Percentiles rank a stretch among this genome's conserved stretches.
Evolutionary conservation across 352 stramenopile species (phyloP).

Genomic region (Phytophthora lateralis): DNA sequence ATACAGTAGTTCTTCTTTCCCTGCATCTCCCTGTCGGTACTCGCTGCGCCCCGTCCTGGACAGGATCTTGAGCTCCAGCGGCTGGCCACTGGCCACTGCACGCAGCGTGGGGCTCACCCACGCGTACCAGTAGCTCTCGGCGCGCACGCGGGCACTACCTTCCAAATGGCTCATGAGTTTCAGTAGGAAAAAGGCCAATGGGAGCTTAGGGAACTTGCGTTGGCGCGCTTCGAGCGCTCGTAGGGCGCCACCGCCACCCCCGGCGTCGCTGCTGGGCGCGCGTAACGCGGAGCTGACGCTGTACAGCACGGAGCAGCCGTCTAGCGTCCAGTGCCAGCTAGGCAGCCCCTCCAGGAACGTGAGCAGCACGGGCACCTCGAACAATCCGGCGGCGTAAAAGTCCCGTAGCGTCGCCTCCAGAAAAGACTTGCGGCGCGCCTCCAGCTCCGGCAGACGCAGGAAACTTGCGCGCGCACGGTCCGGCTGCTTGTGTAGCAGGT

Average conservation of each 20-base stretch:
- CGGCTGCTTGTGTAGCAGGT: conserved; percentile 61
- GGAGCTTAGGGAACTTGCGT: conserved; percentile 58
- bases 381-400: conserved; percentile 66
- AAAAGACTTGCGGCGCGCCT: conserved; percentile 40
- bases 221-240: conserved; percentile 36
- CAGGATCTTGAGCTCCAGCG: conserved; percentile 46
- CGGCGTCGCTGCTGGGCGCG: conserved; percentile 33
- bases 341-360: conserved; percentile 73
- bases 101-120: conserved; percentile 63
- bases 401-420: conserved; percentile 65
- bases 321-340: conserved; percentile 74
- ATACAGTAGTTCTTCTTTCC: conserved; percentile 52
- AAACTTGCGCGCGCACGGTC: conserved; percentile 60
- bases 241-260: conserved; percentile 33
- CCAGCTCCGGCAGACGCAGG: conserved; percentile 62
- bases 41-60: conserved; percentile 32
- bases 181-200: conserved; percentile 71
- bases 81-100: conserved; percentile 51
- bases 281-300: conserved; percentile 54
- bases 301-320: conserved; percentile 71
- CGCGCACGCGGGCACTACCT: conserved; percentile 51
- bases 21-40: conserved; percentile 29
- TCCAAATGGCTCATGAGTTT: conserved; percentile 72
- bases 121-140: conserved; percentile 70
- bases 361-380: conserved; percentile 67